Evolutionary conservation across 805 yeast species (phyloP).

Genomic region (Myxozyma geophila): DNA sequence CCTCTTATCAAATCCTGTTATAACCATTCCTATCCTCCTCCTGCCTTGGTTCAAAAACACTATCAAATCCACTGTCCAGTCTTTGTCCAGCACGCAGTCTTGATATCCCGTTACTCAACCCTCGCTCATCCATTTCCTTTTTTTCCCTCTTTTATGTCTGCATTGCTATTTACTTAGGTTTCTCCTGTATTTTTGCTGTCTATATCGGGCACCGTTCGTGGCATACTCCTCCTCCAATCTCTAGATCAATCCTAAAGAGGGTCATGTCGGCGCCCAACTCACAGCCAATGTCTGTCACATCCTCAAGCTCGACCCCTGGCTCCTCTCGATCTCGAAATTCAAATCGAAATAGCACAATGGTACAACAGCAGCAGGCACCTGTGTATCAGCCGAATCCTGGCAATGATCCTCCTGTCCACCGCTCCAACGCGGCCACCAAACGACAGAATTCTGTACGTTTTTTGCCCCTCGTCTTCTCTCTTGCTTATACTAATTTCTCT

Average conservation of each 20-base stretch:
- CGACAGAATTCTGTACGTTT: conserved; percentile 9
- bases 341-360: not conserved
- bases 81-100: too few relatives aligned
- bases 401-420: not conserved
- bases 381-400: not conserved
- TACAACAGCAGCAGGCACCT: not conserved
- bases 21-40: too few relatives aligned
- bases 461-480: not conserved
- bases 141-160: too few relatives aligned
- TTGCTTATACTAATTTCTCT: not conserved
- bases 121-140: too few relatives aligned
- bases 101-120: too few relatives aligned
- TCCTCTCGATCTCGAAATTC: conserved; percentile 1
- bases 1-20: too few relatives aligned
- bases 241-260: not conserved
- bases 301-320: not conserved
- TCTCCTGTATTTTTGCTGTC: too few relatives aligned
- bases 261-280: conserved; percentile 3
- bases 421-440: conserved; percentile 2
- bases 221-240: not conserved
- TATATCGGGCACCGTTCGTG: not conserved
- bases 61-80: too few relatives aligned
- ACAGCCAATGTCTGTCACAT: conserved; percentile 7
- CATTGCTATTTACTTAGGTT: too few relatives aligned
- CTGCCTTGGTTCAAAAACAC: too few relatives aligned